Evolutionary conservation across 805 yeast genomes (phyloP), one percentile per base, ranked within the genome.

Genomic region (Yamadazyma tumulicola): DNA sequence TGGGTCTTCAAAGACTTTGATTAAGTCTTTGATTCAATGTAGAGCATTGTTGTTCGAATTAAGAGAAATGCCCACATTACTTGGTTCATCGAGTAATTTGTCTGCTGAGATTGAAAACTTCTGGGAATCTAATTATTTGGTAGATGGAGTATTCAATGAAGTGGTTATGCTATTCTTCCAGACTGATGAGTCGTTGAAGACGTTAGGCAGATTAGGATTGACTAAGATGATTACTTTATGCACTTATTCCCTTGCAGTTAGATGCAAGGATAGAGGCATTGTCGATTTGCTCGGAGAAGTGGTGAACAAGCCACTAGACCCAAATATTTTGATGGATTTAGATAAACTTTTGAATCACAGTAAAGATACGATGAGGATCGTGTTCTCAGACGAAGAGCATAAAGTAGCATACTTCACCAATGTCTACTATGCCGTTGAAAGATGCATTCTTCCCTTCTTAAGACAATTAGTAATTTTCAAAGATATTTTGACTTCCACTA

Each of bases 11-110:
- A 52, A 57, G 24, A 49, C 58, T 2, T 47, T 71, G 10, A 24
- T 74, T 3, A 59, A 63, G 19, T 62, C 76, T 0, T 47, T 74
- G 47, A 51, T 74, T 6, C 79, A 71, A 43, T 57, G 55, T 31
- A 53, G 72, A 32, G 42, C 40, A 10, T 23, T 41, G 16, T 29
- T 43, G 12, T 41, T 27, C 22, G 43, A 43, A 31, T 20, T 38
- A 18, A 28, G 45, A 31, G 42, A 41, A 24, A 38, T 36, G 41
- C 43, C 45, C 6, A 17, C 13, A 11, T 34, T 41, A 12, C 22
- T 43, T 24, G 45, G 42, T 2, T 32, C 28, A 12, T 14, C 18
- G 6, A 26, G 30, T 9, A 34, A 40, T 22, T 35, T 43, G 10
- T 13, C 21, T 3, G 34, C 24, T 12, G 55, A 54, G 29, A 43